These are phyloP conservation scores for Trichoderma pleuroti DNA, from an alignment of 2,329 filamentous ascomycete species.

Conservation along the genomic window DNA sequence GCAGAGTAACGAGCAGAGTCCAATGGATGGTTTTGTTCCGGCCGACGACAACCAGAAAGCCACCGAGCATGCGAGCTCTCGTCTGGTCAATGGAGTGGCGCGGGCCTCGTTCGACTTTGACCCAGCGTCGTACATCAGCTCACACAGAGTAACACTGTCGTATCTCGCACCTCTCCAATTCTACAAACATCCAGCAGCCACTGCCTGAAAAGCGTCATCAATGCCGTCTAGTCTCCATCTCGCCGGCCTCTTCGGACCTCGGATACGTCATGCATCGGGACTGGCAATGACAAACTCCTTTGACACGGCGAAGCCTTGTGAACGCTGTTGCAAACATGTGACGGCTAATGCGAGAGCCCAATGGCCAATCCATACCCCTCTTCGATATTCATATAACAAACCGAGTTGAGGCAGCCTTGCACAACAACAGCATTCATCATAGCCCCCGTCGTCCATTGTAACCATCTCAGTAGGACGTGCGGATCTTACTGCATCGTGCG, in stretches of 20 bases:
- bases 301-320: neutral
- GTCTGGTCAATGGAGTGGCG: neutral
- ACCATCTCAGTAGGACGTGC: neutral
- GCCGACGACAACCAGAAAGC: neutral
- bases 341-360: neutral
- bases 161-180: neutral
- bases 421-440: neutral
- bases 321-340: neutral
- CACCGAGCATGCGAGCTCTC: neutral
- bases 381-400: neutral
- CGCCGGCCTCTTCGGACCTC: neutral
- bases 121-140: slow-evolving; percentile 15
- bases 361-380: neutral
- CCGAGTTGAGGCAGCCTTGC: neutral
- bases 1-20: neutral
- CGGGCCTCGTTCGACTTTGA: slow-evolving; percentile 6
- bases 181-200: neutral
- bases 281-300: neutral
- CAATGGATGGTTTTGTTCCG: neutral
- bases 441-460: neutral
- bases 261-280: neutral
- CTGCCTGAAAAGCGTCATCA: neutral
- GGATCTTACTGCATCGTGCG: neutral
- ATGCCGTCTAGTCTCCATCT: neutral
- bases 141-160: slow-evolving; percentile 11